These are phyloP conservation scores for Annona cherimola DNA, from an alignment of 164 flowering plant species.

Conservation along the genomic window DNA sequence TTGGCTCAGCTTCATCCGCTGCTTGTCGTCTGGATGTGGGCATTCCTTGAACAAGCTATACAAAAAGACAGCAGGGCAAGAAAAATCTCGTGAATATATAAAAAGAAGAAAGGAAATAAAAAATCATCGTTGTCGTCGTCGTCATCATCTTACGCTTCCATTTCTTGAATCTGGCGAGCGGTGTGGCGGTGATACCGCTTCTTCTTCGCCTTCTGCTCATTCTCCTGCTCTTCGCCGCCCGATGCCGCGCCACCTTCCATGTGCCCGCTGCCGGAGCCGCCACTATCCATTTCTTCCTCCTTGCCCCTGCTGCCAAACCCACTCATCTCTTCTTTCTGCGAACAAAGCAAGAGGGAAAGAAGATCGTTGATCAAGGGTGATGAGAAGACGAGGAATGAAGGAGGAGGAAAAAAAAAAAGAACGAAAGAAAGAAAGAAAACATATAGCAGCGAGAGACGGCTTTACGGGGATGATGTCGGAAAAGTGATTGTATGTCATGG, in stretches of 20 bases:
- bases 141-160: constrained; percentile 68
- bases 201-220: constrained; percentile 45
- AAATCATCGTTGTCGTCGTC: too few species aligned
- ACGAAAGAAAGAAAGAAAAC: not conserved
- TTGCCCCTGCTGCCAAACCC: constrained; percentile 27
- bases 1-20: constrained; percentile 75
- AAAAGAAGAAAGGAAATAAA: not conserved
- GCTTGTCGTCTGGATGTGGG: constrained; percentile 96
- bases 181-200: constrained; percentile 95
- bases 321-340: constrained; percentile 23
- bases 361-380: not conserved
- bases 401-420: not conserved
- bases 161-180: constrained; percentile 86
- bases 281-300: constrained; percentile 64
- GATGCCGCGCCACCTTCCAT: constrained; percentile 41
- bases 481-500: constrained; percentile 50
- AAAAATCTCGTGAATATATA: not conserved
- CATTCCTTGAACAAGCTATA: constrained; percentile 78
- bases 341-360: not conserved
- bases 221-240: constrained; percentile 52
- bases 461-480: constrained; percentile 45
- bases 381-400: not conserved
- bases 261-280: constrained; percentile 79
- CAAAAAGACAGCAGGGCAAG: not conserved
- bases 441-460: not conserved